Percentiles rank a stretch among this genome's conserved stretches.
Conservation (phyloP, 805 yeast genomes). For the Metschnikowia chrysomelidarum region DNA sequence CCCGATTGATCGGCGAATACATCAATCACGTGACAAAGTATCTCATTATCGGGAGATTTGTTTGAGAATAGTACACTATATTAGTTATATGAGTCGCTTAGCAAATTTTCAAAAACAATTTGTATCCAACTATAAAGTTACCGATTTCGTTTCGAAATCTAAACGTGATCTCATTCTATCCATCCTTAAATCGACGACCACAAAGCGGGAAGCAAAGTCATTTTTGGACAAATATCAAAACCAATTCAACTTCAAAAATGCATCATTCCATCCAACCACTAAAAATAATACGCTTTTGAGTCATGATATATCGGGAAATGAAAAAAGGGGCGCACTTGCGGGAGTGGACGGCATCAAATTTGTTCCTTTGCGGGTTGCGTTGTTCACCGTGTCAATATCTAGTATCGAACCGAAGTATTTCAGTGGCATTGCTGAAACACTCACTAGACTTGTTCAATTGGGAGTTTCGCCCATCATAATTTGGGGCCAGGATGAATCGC, state of each 20-base stretch:
- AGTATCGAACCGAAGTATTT: slow-evolving; percentile 32
- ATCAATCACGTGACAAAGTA: slow-evolving; percentile 13
- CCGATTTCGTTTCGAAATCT: slow-evolving; percentile 38
- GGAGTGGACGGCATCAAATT: no score
- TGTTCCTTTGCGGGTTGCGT: slow-evolving; percentile 53
- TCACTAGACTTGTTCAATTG: slow-evolving; percentile 51
- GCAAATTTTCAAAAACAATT: slow-evolving; percentile 30
- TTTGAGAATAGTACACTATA: no score
- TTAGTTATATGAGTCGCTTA: slow-evolving; percentile 27
- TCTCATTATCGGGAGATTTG: neutral
- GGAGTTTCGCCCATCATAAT: slow-evolving; percentile 78
- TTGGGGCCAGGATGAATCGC: slow-evolving; percentile 42
- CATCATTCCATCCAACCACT: slow-evolving; percentile 7
- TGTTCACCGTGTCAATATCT: slow-evolving; percentile 49
- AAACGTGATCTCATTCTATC: slow-evolving; percentile 75
- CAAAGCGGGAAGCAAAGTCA: slow-evolving; percentile 86
- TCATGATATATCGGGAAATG: neutral
- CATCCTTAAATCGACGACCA: slow-evolving; percentile 84
- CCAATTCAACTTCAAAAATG: slow-evolving; percentile 32
- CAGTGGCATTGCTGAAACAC: slow-evolving; percentile 53
- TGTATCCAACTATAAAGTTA: slow-evolving; percentile 36
- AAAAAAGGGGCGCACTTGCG: slow-evolving; percentile 17
- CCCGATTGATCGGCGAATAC: slow-evolving; percentile 11
- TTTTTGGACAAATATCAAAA: slow-evolving; percentile 70
- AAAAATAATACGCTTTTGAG: neutral